phyloP scores from a whole-genome alignment of 2,329 filamentous ascomycete genomes.

The Macroventuria anomochaeta region DNA sequence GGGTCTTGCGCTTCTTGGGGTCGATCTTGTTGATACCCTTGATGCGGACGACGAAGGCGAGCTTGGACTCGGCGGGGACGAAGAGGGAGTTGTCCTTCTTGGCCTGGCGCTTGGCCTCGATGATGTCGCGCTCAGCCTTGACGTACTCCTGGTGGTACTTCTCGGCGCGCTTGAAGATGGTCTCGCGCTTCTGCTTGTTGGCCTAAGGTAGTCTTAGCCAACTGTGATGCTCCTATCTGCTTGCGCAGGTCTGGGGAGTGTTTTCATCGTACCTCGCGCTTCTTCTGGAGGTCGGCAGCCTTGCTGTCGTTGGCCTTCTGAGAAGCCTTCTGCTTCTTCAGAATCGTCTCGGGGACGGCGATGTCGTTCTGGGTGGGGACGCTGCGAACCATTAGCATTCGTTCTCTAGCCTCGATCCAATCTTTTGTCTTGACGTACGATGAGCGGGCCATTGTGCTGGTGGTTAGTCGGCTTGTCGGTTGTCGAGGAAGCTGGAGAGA shows the following conservation, averaged over 20 bases:
- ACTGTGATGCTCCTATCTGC: conserved; percentile 48
- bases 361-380: conserved; percentile 95
- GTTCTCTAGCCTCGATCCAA: too few species aligned
- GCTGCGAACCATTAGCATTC: conserved; percentile 52
- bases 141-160: conserved; percentile 99
- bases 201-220: conserved; percentile 66
- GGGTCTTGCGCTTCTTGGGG: conserved; percentile 99
- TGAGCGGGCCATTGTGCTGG: conserved; percentile 48
- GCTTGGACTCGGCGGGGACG: conserved; percentile 92
- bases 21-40: conserved; percentile 99
- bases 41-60: conserved; percentile 99
- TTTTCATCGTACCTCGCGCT: conserved; percentile 87
- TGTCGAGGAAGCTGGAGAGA: conserved; percentile 36
- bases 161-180: conserved; percentile 99
- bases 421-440: conserved; percentile 32
- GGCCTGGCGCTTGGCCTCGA: conserved; percentile 87
- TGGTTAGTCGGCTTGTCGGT: conserved; percentile 43
- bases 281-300: conserved; percentile 79
- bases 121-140: conserved; percentile 94
- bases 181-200: conserved; percentile 97
- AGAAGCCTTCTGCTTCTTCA: conserved; percentile 99
- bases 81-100: conserved; percentile 95
- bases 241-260: conserved; percentile 46
- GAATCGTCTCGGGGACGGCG: conserved; percentile 96
- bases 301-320: conserved; percentile 96